phyloP scores from a whole-genome alignment of 495 filamentous ascomycete genomes.

The Letharia lupina region DNA sequence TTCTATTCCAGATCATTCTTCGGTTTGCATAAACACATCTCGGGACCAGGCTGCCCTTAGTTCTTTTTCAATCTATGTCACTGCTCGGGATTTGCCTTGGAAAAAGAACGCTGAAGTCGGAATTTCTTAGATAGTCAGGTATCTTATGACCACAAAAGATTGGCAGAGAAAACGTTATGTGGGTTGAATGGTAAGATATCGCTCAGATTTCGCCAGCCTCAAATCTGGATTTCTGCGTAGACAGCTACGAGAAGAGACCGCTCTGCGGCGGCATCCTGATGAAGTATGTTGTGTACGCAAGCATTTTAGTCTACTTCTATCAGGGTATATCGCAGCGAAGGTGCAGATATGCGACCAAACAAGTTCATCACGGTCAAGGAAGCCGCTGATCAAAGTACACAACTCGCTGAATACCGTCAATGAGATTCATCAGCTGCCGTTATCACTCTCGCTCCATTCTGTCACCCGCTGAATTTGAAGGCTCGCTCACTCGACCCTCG shows the following conservation, averaged over 20 bases:
- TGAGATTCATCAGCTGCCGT: slow-evolving; percentile 3
- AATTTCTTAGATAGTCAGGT: too few species aligned
- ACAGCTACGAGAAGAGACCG: background rate
- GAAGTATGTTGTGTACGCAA: background rate
- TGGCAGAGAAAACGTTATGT: background rate
- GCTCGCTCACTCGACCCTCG: slow-evolving; percentile 14
- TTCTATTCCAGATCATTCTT: too few species aligned
- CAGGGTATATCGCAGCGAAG: background rate
- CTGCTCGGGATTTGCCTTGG: too few species aligned
- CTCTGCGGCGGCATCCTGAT: background rate
- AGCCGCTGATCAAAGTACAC: slow-evolving; percentile 1
- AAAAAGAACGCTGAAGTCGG: too few species aligned
- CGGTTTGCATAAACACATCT: too few species aligned
- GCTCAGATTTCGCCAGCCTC: background rate
- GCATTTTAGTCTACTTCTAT: slow-evolving; percentile 4
- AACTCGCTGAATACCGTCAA: background rate
- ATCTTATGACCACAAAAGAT: too few species aligned
- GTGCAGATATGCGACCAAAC: background rate
- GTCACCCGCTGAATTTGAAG: background rate
- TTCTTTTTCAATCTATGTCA: too few species aligned
- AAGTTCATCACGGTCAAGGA: background rate
- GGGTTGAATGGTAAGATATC: background rate
- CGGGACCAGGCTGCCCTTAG: too few species aligned
- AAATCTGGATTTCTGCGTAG: background rate
- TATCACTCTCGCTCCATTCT: background rate